phyloP scores from a whole-genome alignment of 495 filamentous ascomycete genomes.

The Tuber magnatum region DNA sequence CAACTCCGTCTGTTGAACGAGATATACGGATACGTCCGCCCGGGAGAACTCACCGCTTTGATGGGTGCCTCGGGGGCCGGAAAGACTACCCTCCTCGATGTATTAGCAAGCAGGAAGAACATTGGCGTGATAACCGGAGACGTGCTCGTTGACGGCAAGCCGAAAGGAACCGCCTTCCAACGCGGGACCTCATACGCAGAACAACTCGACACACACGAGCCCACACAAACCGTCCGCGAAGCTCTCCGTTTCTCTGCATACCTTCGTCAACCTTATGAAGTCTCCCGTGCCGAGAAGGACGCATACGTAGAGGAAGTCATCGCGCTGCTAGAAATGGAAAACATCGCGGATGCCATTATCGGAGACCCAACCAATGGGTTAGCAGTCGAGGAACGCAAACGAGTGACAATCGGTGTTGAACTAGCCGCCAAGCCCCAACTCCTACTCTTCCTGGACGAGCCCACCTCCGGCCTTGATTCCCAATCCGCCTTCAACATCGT shows the following conservation, averaged over 20 bases:
- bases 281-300: slow-evolving; percentile 65
- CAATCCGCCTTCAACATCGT: slow-evolving; percentile 85
- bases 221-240: slow-evolving; percentile 71
- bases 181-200: slow-evolving; percentile 74
- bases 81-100: slow-evolving; percentile 76
- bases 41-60: slow-evolving; percentile 69
- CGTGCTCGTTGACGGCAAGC: slow-evolving; percentile 63
- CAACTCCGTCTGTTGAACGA: slow-evolving; percentile 61
- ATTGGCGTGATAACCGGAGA: slow-evolving; percentile 70
- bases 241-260: slow-evolving; percentile 77
- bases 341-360: slow-evolving; percentile 77
- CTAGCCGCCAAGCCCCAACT: slow-evolving; percentile 78
- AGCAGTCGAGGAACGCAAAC: slow-evolving; percentile 83
- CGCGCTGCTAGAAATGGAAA: slow-evolving; percentile 69
- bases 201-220: slow-evolving; percentile 74
- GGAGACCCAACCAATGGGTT: slow-evolving; percentile 69
- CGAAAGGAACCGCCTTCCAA: slow-evolving; percentile 64
- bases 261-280: slow-evolving; percentile 66
- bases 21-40: slow-evolving; percentile 70
- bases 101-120: slow-evolving; percentile 67
- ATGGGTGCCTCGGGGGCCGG: slow-evolving; percentile 85
- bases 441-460: slow-evolving; percentile 82
- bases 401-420: slow-evolving; percentile 85
- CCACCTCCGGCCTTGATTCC: slow-evolving; percentile 78
- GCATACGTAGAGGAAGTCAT: slow-evolving; percentile 79